Evolutionary conservation across 176 grass and related monocot genomes (phyloP), one percentile per base, ranked within the genome.

Genomic region (Leersia perrieri): DNA sequence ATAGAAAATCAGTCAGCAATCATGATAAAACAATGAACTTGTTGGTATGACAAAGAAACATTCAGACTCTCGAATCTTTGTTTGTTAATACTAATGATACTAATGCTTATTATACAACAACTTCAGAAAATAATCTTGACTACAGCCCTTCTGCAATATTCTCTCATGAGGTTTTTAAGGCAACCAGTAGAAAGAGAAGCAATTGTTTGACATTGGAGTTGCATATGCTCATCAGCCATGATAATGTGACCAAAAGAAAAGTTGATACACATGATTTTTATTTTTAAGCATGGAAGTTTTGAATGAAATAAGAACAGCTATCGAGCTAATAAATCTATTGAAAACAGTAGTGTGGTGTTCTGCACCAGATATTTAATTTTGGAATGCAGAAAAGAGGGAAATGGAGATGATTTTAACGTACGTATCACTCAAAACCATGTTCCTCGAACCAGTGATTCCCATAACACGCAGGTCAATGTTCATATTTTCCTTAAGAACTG

Each of bases 391-490:
- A 14, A 41, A 60, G 3, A 47, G 44, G 42, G 73, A 27, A 42
- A 79, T 9, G 39, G 33, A 20, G 80, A 80, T 39, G 45, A 41
- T 38, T 60, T 78, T 64, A 44, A 47, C 93, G 84, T 88, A 96
- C 93, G 33, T 76, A 44, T 97, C 90, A 80, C 83, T 97, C 63
- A 97, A 82, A 79, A 97, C 53, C 93, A 97, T 97, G 63, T 76
- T 87, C 3, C 73, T 84, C 27, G 88, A 93, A 49, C 93, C 93
- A 82, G 76, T 85, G 58, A 97, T 90, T 84, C 93, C 93, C 75
- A 97, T 87, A 33, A 97, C 85, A 83, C 93, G 93, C 80, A 97
- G 66, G 82, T 97, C 93, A 82, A 97, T 97, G 80, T 91, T 97
- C 65, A 97, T 70, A 33, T 97, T 88, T 88, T 93, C 93, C 72